These are phyloP conservation scores for barley (Hordeum vulgare) DNA, from an alignment of 176 grass and related monocot species.

Conservation along the genomic window DNA sequence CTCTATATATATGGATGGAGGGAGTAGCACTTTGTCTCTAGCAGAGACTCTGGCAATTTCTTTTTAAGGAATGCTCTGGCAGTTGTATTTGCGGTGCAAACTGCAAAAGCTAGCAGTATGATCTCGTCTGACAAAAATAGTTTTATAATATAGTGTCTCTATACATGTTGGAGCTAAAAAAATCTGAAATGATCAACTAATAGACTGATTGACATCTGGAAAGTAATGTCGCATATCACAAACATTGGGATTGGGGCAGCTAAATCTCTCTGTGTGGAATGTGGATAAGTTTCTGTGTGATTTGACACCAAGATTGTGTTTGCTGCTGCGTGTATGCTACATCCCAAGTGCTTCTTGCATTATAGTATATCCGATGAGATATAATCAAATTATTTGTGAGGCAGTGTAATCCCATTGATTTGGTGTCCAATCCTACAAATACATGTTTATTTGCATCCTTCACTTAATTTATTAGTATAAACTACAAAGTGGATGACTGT, in stretches of 20 bases:
- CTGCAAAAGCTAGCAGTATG: not conserved
- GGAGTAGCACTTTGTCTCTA: not conserved
- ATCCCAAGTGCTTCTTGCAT: not conserved
- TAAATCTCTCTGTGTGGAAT: not conserved
- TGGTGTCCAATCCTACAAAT: conserved; percentile 7
- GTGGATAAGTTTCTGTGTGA: not conserved
- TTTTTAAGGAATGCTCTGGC: conserved; percentile 7
- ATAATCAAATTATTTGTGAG: not conserved
- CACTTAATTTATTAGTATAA: conserved; percentile 16
- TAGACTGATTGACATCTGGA: not conserved
- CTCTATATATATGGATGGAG: too few relatives aligned
- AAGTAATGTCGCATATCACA: not conserved
- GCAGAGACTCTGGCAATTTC: not conserved
- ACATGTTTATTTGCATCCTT: not conserved
- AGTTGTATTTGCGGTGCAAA: not conserved
- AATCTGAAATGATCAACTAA: not conserved
- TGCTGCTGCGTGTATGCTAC: not conserved
- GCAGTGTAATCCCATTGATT: not conserved
- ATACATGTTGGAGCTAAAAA: not conserved
- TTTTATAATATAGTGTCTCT: not conserved
- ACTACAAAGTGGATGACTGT: not conserved
- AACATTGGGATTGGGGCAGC: not conserved
- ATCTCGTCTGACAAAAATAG: not conserved
- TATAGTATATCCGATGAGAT: not conserved
- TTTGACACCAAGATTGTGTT: not conserved